Conservation (phyloP, 2,329 filamentous ascomycete genomes). For the Madurella fahalii region DNA sequence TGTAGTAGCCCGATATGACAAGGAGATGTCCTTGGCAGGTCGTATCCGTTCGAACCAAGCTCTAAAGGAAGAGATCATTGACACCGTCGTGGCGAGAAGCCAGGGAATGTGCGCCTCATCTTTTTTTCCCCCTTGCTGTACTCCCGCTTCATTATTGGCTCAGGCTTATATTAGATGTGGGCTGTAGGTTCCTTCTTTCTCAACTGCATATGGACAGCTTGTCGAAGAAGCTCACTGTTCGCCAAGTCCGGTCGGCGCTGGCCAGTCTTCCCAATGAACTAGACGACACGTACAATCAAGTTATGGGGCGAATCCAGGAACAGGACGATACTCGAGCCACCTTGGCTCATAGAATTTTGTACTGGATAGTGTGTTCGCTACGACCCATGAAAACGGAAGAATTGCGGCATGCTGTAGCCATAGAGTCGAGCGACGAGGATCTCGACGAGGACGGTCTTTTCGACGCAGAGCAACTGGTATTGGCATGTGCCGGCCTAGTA, state of each 20-base stretch:
- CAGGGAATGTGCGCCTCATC: too few relatives aligned
- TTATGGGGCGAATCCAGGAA: constrained; percentile 40
- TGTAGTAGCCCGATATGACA: background rate
- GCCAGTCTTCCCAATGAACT: background rate
- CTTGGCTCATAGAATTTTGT: too few relatives aligned
- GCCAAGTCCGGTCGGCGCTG: constrained; percentile 4
- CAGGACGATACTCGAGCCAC: constrained; percentile 29
- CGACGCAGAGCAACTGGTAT: constrained; percentile 32
- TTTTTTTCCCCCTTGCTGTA: too few relatives aligned
- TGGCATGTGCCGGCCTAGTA: constrained; percentile 40
- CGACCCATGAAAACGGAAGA: constrained; percentile 18
- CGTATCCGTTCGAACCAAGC: too few relatives aligned
- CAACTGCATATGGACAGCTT: constrained; percentile 7
- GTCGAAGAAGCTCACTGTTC: background rate
- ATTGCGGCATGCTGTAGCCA: constrained; percentile 41
- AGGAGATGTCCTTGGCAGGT: too few relatives aligned
- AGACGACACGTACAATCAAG: constrained; percentile 35
- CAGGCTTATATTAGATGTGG: background rate
- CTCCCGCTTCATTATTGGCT: too few relatives aligned
- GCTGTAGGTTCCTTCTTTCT: constrained; percentile 14
- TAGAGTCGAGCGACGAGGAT: constrained; percentile 26
- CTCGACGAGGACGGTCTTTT: constrained; percentile 36
- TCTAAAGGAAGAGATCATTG: too few relatives aligned
- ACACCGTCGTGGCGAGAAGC: too few relatives aligned
- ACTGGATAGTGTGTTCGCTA: too few relatives aligned